Evolutionary conservation across 2,329 filamentous ascomycete species (phyloP), one percentile per base, ranked within the genome.

Genomic region (Fusarium stilboides): DNA sequence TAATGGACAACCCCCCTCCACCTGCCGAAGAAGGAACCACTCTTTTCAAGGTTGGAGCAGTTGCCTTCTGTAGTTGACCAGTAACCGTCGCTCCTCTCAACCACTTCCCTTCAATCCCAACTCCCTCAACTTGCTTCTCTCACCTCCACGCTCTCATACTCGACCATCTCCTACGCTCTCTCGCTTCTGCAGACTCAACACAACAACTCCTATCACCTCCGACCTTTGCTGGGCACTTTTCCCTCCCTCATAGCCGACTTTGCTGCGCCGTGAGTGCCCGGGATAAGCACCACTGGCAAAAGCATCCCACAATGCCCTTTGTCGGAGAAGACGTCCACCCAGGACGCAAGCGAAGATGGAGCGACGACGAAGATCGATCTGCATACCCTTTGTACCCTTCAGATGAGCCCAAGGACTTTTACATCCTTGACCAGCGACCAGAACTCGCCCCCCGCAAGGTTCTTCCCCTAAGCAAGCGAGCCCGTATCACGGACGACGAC

Each of bases 301-400:
- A 58, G 42, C 61, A 61, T 57, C 44, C 53, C 57, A 76, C 56
- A 37, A 81, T 81, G 79, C 79, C 78, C 20, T 80, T 75, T 47
- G 78, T 81, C 54, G 74, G 74, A 57, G 70, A 76, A 54, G 77
- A 77, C 68, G 63, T 64, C 57, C 65, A 68, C 10, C 74, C 79
- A 34, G 79, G 79, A 37, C 73, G 75, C 47, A 81, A 81, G 58
- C 77, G 79, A 62, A 74, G 78, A 70, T 73, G 79, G 70, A 75
- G 74, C 34, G 72, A 73, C 36, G 75, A 76, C 39, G 70, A 77
- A 14, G 68, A 72, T 17, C 55, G 50, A 52, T 57, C 68, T 8
- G 28, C 71, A n/a, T 75, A 74, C 54, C 56, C 72, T 37, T 65
- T 75, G 6, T 75, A 75, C 64, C 63, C 57, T 22, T 57, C 74